Conservation (phyloP, 2,329 filamentous ascomycete genomes). For the Cucurbitaria berberidis region DNA sequence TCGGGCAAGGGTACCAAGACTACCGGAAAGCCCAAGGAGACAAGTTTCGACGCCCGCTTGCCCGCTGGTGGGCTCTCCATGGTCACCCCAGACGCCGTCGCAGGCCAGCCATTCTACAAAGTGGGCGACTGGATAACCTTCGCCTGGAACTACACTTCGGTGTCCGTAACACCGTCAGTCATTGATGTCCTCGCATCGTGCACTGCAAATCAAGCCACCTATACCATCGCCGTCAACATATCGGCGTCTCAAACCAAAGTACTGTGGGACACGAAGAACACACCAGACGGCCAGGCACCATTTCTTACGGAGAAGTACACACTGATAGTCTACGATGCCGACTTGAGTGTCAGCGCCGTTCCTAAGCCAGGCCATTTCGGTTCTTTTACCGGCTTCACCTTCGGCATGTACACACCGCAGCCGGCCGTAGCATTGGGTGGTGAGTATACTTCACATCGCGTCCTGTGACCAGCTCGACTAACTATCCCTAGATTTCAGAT, state of each 20-base stretch:
- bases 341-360: slow-evolving; percentile 58
- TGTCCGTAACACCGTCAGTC: slow-evolving; percentile 63
- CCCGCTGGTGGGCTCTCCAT: slow-evolving; percentile 67
- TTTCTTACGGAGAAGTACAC: slow-evolving; percentile 68
- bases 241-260: slow-evolving; percentile 60
- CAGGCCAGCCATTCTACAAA: slow-evolving; percentile 66
- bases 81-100: slow-evolving; percentile 61
- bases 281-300: slow-evolving; percentile 44
- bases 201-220: slow-evolving; percentile 63
- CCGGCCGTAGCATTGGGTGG: slow-evolving; percentile 57
- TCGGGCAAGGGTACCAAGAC: slow-evolving; percentile 27
- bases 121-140: slow-evolving; percentile 68
- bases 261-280: slow-evolving; percentile 64
- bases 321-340: slow-evolving; percentile 66
- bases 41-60: slow-evolving; percentile 58
- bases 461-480: slow-evolving; percentile 10
- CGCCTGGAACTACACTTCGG: slow-evolving; percentile 72
- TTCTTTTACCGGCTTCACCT: slow-evolving; percentile 59
- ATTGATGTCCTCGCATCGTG: slow-evolving; percentile 69
- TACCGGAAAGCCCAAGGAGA: slow-evolving; percentile 29
- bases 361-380: slow-evolving; percentile 63
- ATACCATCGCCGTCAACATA: slow-evolving; percentile 67
- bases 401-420: slow-evolving; percentile 68
- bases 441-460: slow-evolving; percentile 40
- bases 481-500: slow-evolving; percentile 55